Percentiles rank a stretch among this genome's conserved stretches.
phyloP scores from a whole-genome alignment of 345 rosid genomes.

The Syzygium aqueum region DNA sequence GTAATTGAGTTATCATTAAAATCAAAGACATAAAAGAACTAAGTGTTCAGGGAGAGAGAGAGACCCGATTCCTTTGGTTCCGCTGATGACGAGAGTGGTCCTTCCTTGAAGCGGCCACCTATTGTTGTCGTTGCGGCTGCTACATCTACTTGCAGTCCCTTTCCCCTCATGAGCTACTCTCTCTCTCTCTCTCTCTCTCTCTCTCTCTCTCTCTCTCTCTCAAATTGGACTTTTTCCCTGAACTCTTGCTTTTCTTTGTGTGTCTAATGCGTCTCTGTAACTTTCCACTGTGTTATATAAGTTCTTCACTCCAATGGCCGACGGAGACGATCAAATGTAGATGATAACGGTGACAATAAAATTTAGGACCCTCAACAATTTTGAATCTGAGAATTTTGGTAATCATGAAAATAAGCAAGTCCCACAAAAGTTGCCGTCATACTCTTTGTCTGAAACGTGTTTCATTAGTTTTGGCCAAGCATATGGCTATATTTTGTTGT shows the following conservation, averaged over 20 bases:
- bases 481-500: neutral
- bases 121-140: neutral
- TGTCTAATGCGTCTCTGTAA: neutral
- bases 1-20: neutral
- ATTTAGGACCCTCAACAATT: neutral
- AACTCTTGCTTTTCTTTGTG: neutral
- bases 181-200: neutral
- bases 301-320: neutral
- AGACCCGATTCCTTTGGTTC: slow-evolving; percentile 33
- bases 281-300: neutral
- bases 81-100: slow-evolving; percentile 41
- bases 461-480: neutral
- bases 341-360: neutral
- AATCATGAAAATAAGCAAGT: neutral
- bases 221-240: neutral
- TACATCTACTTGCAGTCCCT: neutral
- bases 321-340: neutral
- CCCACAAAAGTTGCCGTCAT: neutral
- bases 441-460: neutral
- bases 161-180: neutral
- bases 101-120: slow-evolving; percentile 15
- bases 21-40: neutral
- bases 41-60: neutral
- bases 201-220: neutral
- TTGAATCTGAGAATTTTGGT: neutral